Conservation (phyloP, 176 grass and related monocot genomes). For the Juncus effusus region DNA sequence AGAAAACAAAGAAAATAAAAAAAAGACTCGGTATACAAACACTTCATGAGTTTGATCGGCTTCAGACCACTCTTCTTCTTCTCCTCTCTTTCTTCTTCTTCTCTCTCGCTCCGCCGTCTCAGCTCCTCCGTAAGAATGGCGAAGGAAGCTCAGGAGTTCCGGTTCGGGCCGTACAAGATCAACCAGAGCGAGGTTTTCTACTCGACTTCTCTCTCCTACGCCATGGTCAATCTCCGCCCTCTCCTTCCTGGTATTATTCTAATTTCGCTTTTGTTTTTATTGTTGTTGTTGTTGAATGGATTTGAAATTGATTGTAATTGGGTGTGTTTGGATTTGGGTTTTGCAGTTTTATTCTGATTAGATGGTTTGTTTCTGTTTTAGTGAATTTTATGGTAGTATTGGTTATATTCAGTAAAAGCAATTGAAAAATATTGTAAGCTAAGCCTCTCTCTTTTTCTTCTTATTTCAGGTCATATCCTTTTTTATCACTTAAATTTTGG, state of each 20-base stretch:
- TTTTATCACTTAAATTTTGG: not conserved
- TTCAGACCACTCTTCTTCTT: slow-evolving; percentile 10
- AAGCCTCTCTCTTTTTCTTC: slow-evolving; percentile 4
- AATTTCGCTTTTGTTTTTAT: not conserved
- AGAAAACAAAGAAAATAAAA: not conserved
- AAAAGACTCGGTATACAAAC: not conserved
- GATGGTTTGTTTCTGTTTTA: not conserved
- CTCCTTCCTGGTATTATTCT: slow-evolving; percentile 52
- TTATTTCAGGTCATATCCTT: slow-evolving; percentile 94
- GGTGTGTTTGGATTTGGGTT: not conserved
- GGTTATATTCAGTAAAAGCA: not conserved
- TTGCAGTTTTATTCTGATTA: not conserved
- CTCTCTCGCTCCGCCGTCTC: slow-evolving; percentile 20
- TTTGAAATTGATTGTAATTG: not conserved
- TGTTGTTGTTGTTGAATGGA: not conserved
- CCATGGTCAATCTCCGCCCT: slow-evolving; percentile 85
- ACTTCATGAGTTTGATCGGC: not conserved
- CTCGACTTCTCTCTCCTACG: slow-evolving; percentile 70
- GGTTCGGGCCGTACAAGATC: slow-evolving; percentile 82
- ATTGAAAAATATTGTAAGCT: not conserved
- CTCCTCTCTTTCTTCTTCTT: not conserved
- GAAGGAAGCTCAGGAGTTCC: slow-evolving; percentile 32
- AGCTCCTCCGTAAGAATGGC: slow-evolving; percentile 9
- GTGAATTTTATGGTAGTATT: not conserved
- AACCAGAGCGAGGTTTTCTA: slow-evolving; percentile 65